These are phyloP conservation scores for Cercophora newfieldiana DNA, from an alignment of 495 filamentous ascomycete genomes.

Conservation along the genomic window DNA sequence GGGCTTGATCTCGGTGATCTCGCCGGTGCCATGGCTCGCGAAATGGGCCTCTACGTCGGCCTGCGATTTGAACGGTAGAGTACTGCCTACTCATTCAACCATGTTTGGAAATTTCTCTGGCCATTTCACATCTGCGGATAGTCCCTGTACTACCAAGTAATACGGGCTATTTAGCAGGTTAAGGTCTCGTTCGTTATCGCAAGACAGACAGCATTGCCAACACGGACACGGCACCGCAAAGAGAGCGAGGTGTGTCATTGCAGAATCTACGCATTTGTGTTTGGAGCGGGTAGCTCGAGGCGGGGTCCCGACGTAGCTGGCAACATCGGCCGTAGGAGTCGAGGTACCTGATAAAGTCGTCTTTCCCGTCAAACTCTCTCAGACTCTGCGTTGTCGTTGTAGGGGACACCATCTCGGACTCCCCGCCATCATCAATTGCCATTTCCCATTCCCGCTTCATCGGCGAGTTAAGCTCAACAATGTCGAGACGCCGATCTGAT, in stretches of 20 bases:
- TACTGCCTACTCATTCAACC: too few relatives aligned
- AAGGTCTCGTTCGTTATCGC: too few relatives aligned
- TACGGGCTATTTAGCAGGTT: too few relatives aligned
- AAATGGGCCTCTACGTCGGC: conserved; percentile 96
- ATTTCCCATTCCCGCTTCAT: conserved; percentile 56
- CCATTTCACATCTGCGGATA: too few relatives aligned
- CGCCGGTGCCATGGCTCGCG: conserved; percentile 88
- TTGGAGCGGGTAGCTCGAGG: background rate
- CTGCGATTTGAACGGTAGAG: too few relatives aligned
- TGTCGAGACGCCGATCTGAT: conserved; percentile 36
- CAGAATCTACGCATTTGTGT: conserved; percentile 6
- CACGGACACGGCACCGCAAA: background rate
- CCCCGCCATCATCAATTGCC: conserved; percentile 44
- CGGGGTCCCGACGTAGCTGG: too few relatives aligned
- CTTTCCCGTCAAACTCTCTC: too few relatives aligned
- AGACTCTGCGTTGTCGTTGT: conserved; percentile 37
- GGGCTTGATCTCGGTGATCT: conserved; percentile 97
- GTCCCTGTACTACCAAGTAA: too few relatives aligned
- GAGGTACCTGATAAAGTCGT: too few relatives aligned
- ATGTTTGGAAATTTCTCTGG: too few relatives aligned
- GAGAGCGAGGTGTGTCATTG: background rate
- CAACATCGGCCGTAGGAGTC: too few relatives aligned
- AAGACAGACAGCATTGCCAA: background rate
- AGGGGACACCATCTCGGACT: conserved; percentile 39
- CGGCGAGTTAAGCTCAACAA: conserved; percentile 41